These are phyloP conservation scores for Phytopythium aichiense DNA, from an alignment of 352 stramenopile genomes.

Conservation along the genomic window DNA sequence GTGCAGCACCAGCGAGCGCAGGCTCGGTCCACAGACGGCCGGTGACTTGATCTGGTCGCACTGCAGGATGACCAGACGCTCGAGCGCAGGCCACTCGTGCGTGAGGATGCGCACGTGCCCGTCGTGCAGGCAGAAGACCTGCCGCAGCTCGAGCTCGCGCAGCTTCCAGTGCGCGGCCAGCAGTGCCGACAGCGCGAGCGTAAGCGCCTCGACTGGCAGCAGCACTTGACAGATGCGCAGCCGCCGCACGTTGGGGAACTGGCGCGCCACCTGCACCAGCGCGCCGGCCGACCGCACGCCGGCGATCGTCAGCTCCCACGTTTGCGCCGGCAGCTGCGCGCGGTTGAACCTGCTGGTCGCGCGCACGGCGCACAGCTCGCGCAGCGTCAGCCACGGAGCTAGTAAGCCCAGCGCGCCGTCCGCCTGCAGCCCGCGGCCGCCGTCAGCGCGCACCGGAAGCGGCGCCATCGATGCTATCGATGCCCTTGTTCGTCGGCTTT, in stretches of 20 bases:
- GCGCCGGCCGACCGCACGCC: conserved; percentile 19
- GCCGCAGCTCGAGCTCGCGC: conserved; percentile 34
- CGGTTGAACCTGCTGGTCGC: conserved; percentile 19
- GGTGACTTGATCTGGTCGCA: conserved; percentile 61
- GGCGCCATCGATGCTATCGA: background rate
- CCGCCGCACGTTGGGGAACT: conserved; percentile 38
- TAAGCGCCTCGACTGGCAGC: conserved; percentile 22
- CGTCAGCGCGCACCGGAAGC: background rate
- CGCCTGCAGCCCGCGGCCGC: conserved; percentile 6
- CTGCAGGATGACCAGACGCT: conserved; percentile 38
- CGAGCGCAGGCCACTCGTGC: conserved; percentile 32
- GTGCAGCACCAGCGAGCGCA: conserved; percentile 36
- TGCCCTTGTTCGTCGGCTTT: background rate
- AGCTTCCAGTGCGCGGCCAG: conserved; percentile 26
- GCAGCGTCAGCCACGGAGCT: conserved; percentile 39
- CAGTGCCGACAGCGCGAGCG: conserved; percentile 28
- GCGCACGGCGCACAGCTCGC: conserved; percentile 37
- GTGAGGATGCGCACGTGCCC: conserved; percentile 35
- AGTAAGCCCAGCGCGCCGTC: conserved; percentile 33
- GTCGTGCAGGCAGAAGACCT: conserved; percentile 46
- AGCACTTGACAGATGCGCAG: conserved; percentile 31
- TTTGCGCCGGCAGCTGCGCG: conserved; percentile 28
- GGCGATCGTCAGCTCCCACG: conserved; percentile 35
- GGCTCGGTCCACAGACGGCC: conserved; percentile 23
- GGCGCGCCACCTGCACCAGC: conserved; percentile 21